Evolutionary conservation across 345 rosid species (phyloP), one percentile per base, ranked within the genome.

Genomic region (Acer yangbiense): DNA sequence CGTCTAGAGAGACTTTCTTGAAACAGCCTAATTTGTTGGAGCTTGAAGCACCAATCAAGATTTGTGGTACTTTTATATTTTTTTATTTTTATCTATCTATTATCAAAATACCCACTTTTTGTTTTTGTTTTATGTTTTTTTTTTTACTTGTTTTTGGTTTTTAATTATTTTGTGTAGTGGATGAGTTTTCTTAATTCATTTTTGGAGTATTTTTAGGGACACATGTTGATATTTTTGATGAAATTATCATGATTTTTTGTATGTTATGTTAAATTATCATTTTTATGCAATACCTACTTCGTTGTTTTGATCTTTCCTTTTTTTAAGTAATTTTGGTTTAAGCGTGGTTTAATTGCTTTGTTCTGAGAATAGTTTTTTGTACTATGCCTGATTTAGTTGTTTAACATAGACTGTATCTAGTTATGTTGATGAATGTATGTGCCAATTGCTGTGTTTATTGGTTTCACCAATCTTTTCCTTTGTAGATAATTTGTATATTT

Each of bases 21-120:
- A 87, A 78, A 55, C 96, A 91, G 76, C 94, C 96, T 60, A 91
- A 91, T 72, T 80, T 91, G 76, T 76, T 91, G 74, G 96, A 90
- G 82, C 91, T 91, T 62, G 96, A 91, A 82, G 96, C 96, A 7
- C 88, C 96, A 75, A 87, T 91, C 85, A 91, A 91, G 88, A 91
- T 91, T 81, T 91, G 96, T 61, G 96, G 94, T 90, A 88, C 39
- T 66, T 10, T 65, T 48, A 7, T 74, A 3, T 57, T 41, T 20
- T 39, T 48, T 48, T 29, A 29, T 32, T 35, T 35, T 35, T 35
- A 35, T 35, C 6, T 6, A 9, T 60, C 44, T 64, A 13, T 25
- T 44, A n/a, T 74, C 32, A 10, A 8, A 35, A 11, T 46, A 25
- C 65, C 43, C 69, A 14, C n/a, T 21, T 66, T 18, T 71, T 32